These are phyloP conservation scores for Maudiozyma turicensis DNA, from an alignment of 805 yeast species.

Conservation along the genomic window DNA sequence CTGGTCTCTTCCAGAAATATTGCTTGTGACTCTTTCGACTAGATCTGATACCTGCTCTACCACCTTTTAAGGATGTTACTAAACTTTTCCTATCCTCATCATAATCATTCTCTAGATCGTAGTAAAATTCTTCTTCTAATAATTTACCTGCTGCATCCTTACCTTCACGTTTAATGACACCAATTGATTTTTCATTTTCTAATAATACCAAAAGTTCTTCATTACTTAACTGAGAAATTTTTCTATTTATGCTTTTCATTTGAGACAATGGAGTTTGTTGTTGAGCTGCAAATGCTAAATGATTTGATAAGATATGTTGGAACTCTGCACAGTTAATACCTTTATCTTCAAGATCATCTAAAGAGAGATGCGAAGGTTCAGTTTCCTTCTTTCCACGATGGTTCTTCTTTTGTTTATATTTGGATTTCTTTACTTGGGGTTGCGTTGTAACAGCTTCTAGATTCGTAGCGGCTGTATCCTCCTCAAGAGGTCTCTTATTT, in stretches of 20 bases:
- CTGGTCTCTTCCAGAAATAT: conserved; percentile 41
- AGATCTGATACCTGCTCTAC: conserved; percentile 65
- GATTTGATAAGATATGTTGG: conserved; percentile 63
- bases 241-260: conserved; percentile 51
- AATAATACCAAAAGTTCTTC: conserved; percentile 38
- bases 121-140: conserved; percentile 88
- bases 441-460: too few species aligned
- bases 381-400: neutral
- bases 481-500: neutral
- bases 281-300: conserved; percentile 80
- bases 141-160: conserved; percentile 96
- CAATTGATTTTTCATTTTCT: conserved; percentile 42
- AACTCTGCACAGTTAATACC: conserved; percentile 42
- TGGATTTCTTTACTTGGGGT: too few species aligned
- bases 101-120: conserved; percentile 71
- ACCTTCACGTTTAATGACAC: conserved; percentile 82
- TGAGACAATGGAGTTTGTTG: conserved; percentile 79
- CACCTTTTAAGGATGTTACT: conserved; percentile 72
- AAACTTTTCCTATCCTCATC: conserved; percentile 60
- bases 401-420: neutral
- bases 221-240: conserved; percentile 38
- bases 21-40: conserved; percentile 93
- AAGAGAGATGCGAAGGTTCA: neutral
- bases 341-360: neutral
- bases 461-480: too few species aligned